These are phyloP conservation scores for Akanthomyces dipterigenus DNA, from an alignment of 2,329 filamentous ascomycete species.

Conservation along the genomic window DNA sequence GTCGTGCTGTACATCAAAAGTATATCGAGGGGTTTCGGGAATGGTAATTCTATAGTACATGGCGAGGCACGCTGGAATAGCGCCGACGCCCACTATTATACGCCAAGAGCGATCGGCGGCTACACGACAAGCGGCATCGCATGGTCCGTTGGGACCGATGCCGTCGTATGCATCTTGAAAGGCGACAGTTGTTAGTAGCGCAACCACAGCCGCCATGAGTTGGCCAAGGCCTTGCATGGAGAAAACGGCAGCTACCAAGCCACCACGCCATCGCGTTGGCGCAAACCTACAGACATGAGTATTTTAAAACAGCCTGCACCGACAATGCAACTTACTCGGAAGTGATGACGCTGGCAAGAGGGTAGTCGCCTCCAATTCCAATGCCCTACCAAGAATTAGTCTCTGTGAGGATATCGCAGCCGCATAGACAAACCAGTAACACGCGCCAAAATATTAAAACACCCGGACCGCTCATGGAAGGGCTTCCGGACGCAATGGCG, in stretches of 20 bases:
- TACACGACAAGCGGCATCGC: constrained; percentile 55
- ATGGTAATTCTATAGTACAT: constrained; percentile 85
- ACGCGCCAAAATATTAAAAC: constrained; percentile 69
- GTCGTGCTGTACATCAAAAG: constrained; percentile 72
- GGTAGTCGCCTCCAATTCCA: constrained; percentile 78
- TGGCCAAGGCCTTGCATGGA: constrained; percentile 83
- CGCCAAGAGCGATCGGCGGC: constrained; percentile 80
- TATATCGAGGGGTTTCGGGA: constrained; percentile 77
- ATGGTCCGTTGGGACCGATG: constrained; percentile 37
- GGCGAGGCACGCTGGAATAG: constrained; percentile 68
- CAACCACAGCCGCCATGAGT: constrained; percentile 62
- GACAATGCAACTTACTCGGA: constrained; percentile 48
- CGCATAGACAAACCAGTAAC: constrained; percentile 50
- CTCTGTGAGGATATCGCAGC: neutral
- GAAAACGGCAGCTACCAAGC: constrained; percentile 79
- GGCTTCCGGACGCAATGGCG: constrained; percentile 54
- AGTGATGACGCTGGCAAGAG: constrained; percentile 72
- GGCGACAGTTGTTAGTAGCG: constrained; percentile 59
- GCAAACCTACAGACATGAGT: constrained; percentile 50
- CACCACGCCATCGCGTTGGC: constrained; percentile 72
- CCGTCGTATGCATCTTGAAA: constrained; percentile 49
- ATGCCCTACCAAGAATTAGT: constrained; percentile 42
- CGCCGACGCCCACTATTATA: constrained; percentile 72
- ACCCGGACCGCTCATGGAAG: constrained; percentile 51
- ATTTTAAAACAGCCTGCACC: constrained; percentile 13